phyloP scores from a whole-genome alignment of 2,329 filamentous ascomycete genomes.

The Thermomyces lanuginosus region DNA sequence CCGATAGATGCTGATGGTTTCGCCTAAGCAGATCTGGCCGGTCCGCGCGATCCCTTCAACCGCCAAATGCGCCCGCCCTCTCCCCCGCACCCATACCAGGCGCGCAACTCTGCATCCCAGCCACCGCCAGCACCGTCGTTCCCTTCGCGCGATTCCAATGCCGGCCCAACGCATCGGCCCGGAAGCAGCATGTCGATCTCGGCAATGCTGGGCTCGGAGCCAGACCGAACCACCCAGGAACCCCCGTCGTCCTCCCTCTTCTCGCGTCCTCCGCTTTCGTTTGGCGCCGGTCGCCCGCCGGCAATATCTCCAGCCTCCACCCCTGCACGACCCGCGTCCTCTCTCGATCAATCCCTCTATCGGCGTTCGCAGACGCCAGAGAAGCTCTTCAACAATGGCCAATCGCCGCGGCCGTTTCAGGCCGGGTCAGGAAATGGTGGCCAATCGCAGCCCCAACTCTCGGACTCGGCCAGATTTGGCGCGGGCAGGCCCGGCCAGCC shows the following conservation, averaged over 20 bases:
- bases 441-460: conserved; percentile 10
- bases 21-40: conserved; percentile 5
- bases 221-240: conserved; percentile 32
- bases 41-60: conserved; percentile 18
- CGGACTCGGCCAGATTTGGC: conserved; percentile 19
- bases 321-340: conserved; percentile 24
- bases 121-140: conserved; percentile 24
- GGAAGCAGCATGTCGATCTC: conserved; percentile 58
- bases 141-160: conserved; percentile 39
- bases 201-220: conserved; percentile 47
- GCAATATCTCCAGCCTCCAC: conserved; percentile 30
- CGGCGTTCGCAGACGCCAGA: conserved; percentile 61
- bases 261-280: conserved; percentile 28
- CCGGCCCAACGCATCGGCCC: conserved; percentile 36
- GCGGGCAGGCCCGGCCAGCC: conserved; percentile 15
- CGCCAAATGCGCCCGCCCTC: conserved; percentile 37
- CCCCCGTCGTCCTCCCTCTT: conserved; percentile 30
- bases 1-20: conserved; percentile 1
- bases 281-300: conserved; percentile 17
- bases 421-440: conserved; percentile 24
- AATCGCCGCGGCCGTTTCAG: conserved; percentile 19
- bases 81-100: conserved; percentile 32
- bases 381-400: conserved; percentile 38
- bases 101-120: conserved; percentile 24
- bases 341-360: conserved; percentile 45